Evolutionary conservation across 352 stramenopile genomes (phyloP).

Genomic region (Phytopythium litorale): DNA sequence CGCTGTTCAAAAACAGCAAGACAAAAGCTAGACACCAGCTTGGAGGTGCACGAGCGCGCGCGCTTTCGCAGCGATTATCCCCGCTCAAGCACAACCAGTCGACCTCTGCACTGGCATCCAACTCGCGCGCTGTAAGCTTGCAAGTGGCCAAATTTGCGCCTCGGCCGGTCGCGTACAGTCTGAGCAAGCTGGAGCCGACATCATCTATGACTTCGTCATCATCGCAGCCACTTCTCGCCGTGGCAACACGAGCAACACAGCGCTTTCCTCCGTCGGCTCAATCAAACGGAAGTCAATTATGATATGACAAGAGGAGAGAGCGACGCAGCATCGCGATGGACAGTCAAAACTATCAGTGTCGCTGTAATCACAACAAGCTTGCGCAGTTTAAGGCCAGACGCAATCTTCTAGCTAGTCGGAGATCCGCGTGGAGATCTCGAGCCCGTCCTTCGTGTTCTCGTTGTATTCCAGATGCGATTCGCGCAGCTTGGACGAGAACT

Average conservation of each 20-base stretch:
- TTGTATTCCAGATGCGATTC: constrained; percentile 38
- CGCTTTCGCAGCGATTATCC: constrained; percentile 2
- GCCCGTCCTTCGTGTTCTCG: constrained; percentile 22
- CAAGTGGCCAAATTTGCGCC: constrained; percentile 22
- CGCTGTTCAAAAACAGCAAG: not conserved
- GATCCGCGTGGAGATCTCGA: constrained; percentile 33
- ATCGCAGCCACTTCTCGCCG: not conserved
- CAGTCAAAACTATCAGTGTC: not conserved
- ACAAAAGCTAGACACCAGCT: not conserved
- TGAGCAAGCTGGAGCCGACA: constrained; percentile 32
- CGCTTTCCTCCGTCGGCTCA: not conserved
- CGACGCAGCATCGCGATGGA: no score
- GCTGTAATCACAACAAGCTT: not conserved
- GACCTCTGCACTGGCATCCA: constrained; percentile 2
- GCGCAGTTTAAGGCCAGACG: not conserved
- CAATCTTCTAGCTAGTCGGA: not conserved
- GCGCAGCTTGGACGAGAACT: constrained; percentile 29
- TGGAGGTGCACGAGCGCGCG: not conserved
- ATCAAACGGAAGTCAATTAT: not conserved
- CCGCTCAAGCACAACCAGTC: constrained; percentile 15
- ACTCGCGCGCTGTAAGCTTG: constrained; percentile 13
- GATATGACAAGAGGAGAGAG: no score
- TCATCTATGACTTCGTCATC: not conserved
- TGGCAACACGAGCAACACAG: no score
- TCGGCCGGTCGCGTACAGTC: constrained; percentile 42